These are phyloP conservation scores for Sporothrix luriei DNA, from an alignment of 2,329 filamentous ascomycete genomes.

Conservation along the genomic window DNA sequence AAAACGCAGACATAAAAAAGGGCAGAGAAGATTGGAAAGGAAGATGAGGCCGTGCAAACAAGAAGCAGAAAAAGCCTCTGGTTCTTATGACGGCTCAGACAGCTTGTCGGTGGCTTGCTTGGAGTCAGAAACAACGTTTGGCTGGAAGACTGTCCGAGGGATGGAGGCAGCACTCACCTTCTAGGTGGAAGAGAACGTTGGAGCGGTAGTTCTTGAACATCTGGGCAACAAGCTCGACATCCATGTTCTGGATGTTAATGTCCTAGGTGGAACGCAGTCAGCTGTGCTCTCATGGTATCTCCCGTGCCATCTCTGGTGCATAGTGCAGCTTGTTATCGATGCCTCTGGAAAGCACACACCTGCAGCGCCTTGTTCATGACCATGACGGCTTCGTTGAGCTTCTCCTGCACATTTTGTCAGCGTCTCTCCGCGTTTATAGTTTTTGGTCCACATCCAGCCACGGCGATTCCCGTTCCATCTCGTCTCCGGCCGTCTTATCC, in stretches of 20 bases:
- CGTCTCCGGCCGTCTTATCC: background rate
- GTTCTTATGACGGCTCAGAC: constrained; percentile 30
- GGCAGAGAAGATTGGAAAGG: background rate
- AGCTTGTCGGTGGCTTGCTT: constrained; percentile 36
- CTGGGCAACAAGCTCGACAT: constrained; percentile 93
- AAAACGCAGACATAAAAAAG: background rate
- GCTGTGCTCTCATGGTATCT: background rate
- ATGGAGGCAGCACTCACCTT: constrained; percentile 63
- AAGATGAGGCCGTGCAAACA: background rate
- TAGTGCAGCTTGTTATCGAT: constrained; percentile 6
- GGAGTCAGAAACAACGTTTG: constrained; percentile 4
- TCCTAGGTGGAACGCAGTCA: constrained; percentile 58
- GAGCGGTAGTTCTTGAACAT: constrained; percentile 99
- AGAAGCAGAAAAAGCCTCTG: background rate
- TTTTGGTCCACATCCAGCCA: background rate
- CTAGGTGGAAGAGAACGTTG: constrained; percentile 94
- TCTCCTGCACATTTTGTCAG: constrained; percentile 65
- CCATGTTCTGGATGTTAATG: constrained; percentile 99
- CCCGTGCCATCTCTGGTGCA: no score
- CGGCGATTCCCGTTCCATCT: background rate
- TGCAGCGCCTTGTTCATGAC: constrained; percentile 91
- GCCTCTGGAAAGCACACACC: constrained; percentile 49
- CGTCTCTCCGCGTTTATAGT: background rate
- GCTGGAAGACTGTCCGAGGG: background rate
- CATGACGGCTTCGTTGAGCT: constrained; percentile 91